A percentile compares a stretch with the other conserved stretches of the same genome.
Conservation (phyloP, 495 filamentous ascomycete species). For the Penicillium cinerascens region DNA sequence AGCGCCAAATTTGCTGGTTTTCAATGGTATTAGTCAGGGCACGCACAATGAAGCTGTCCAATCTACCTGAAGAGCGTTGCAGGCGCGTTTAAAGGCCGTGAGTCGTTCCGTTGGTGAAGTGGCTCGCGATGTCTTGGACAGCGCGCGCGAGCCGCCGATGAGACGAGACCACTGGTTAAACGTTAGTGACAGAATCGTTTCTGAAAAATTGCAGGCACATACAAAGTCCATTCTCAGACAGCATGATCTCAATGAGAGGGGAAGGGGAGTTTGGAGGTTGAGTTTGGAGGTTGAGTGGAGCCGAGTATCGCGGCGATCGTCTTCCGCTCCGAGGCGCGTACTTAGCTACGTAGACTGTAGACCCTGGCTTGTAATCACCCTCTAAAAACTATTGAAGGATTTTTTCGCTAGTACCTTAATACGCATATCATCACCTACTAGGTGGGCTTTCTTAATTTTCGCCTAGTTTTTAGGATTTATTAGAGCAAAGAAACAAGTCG, state of each 20-base stretch:
- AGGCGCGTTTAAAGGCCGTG: conserved; percentile 83
- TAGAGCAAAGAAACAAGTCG: too few species aligned
- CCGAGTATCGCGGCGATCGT: conserved; percentile 23
- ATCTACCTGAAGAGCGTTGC: conserved; percentile 76
- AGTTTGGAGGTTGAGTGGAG: conserved; percentile 24
- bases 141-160: conserved; percentile 73
- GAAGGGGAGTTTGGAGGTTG: conserved; percentile 18
- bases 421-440: too few species aligned
- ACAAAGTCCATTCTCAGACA: conserved; percentile 43
- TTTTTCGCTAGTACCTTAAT: too few species aligned
- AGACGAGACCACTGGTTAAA: conserved; percentile 75
- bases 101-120: conserved; percentile 82
- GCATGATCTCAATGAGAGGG: conserved; percentile 29
- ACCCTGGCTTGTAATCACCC: too few species aligned
- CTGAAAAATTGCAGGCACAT: conserved; percentile 9
- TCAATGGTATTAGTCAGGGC: conserved; percentile 11
- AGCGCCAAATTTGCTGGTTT: conserved; percentile 74
- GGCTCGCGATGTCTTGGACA: conserved; percentile 58
- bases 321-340: background rate
- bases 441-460: too few species aligned
- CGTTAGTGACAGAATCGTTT: conserved; percentile 11
- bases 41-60: background rate
- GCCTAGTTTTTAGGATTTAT: too few species aligned
- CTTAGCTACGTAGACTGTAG: too few species aligned
- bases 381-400: too few species aligned